Evolutionary conservation across 1,139 yeast genomes (phyloP), one percentile per base, ranked within the genome.

Genomic region (Eremothecium cymbalariae): DNA sequence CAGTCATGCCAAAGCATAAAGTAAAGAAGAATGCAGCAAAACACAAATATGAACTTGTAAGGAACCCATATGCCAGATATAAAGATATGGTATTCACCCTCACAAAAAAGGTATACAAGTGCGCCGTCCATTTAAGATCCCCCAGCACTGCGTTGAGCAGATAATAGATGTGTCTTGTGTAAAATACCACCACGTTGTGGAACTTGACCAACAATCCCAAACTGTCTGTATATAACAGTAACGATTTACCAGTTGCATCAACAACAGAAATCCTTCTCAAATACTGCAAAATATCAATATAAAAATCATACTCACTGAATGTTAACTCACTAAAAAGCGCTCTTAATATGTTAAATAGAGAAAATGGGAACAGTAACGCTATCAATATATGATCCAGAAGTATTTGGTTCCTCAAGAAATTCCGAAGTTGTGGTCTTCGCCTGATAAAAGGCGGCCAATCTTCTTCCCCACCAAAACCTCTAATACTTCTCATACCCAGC

Each of bases 361-460:
- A 51, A 34, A 55, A 49, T 15, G 60, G 60, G 41, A 55, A 47
- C 13, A 55, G 41, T 9, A 54, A 19, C 9, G 50, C 34, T 35
- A 53, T 44, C 13, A 55, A 38, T 9, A 51, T 37, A 31, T 54
- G 53, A 34, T 55, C 59, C 14, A 55, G 32, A 3, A 53, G 38
- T 15, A 55, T 34, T 15, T 53, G 38, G 24, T 51, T 50, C 20
- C 56, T 36, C 8, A 53, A 29, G 19, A 51, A 31, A 9, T 40
- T 36, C 27, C 51, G 40, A 12, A 50, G 41, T 29, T 41, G 43
- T n/a, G 53, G 46, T 19, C 55, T 39, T 30, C 52, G 38, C 14
- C 41, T 46, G 8, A 37, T 38, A 27, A 46, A 50, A 4, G 44
- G 34, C 3, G 55, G 52, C 32, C 38, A 37, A 4, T 36, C 29